Conservation (phyloP, 257 asterid genomes). For the Primulina tabacum region DNA sequence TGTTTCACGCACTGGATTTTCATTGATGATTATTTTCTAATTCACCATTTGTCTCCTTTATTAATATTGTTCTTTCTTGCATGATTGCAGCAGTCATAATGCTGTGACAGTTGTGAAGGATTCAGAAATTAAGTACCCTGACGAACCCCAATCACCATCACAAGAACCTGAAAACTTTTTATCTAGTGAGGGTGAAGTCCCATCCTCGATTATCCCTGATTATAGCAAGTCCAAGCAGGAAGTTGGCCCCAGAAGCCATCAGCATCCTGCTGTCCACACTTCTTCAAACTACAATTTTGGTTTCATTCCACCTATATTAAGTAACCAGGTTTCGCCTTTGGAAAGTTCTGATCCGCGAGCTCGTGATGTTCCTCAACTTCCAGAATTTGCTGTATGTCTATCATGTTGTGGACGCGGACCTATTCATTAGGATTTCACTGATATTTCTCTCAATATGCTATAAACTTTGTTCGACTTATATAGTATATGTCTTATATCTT, state of each 20-base stretch:
- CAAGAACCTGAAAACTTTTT: constrained; percentile 41
- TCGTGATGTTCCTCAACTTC: constrained; percentile 67
- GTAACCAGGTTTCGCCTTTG: constrained; percentile 53
- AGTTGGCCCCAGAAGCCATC: constrained; percentile 53
- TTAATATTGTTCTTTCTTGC: constrained; percentile 21
- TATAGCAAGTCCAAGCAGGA: constrained; percentile 53
- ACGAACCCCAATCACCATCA: constrained; percentile 44
- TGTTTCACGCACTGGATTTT: not conserved
- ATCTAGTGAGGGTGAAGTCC: constrained; percentile 48
- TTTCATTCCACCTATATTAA: constrained; percentile 56
- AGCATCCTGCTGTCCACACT: constrained; percentile 48
- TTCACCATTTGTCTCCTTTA: constrained; percentile 4
- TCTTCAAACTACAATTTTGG: constrained; percentile 60
- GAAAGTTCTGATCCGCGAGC: constrained; percentile 70
- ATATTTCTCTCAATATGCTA: constrained; percentile 10
- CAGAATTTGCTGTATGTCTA: constrained; percentile 66
- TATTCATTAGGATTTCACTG: not conserved
- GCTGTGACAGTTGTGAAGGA: constrained; percentile 44
- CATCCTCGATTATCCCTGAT: constrained; percentile 49
- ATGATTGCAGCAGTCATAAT: constrained; percentile 51
- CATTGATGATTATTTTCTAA: not conserved
- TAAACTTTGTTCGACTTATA: not conserved
- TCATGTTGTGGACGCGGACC: constrained; percentile 15
- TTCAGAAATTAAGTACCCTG: constrained; percentile 44
- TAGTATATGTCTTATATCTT: constrained; percentile 1